Evolutionary conservation across 139 green algal species (phyloP), one percentile per base, ranked within the genome.

Genomic region (Tetradesmus obliquus): DNA sequence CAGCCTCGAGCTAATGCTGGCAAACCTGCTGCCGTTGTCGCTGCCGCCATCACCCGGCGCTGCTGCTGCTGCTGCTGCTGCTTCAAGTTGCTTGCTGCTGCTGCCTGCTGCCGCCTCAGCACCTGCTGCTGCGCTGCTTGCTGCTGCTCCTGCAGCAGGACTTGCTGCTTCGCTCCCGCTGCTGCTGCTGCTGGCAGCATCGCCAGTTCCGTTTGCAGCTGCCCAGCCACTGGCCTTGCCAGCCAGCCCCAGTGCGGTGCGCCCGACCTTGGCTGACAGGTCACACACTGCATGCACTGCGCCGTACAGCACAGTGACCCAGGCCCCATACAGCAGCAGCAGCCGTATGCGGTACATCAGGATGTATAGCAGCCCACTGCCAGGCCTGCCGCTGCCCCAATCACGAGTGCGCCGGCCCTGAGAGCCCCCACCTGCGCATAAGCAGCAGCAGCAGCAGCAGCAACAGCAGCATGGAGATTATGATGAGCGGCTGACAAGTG

Each of bases 271-370:
- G 55, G 57, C 24, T 71, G 60, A 6, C 90, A 79, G 24, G 55
- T 90, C 58, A 66, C 72, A 71, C 60, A 82, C 4, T 5, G 51
- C 58, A 55, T 89, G 86, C 79, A 85, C 8, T 89, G 88, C 90
- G 17, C 76, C 79, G 71, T 91, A 91, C 57, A 91, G 55, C 55
- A 88, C 79, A 55, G 79, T 89, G 12, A 86, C 84, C 55, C 80
- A 86, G 8, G 79, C 66, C 5, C 55, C 66, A 19, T 79, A 85
- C 57, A 83, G 58, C 79, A 82, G 55, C 79, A 88, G 90, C 92
- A 91, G 92, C 66, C 55, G 62, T 32, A 83, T 91, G 32, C 88
- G 83, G 45, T 91, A 87, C 79, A 93, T 85, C 12, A 84, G 20
- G 66, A 66, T 54, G n/a, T 91, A 87, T 3, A 95, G 92, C 83